Percentiles rank a stretch among this genome's conserved stretches.
These are phyloP conservation scores for Amauroascus verrucosus DNA, from an alignment of 2,329 filamentous ascomycete genomes.

Conservation along the genomic window DNA sequence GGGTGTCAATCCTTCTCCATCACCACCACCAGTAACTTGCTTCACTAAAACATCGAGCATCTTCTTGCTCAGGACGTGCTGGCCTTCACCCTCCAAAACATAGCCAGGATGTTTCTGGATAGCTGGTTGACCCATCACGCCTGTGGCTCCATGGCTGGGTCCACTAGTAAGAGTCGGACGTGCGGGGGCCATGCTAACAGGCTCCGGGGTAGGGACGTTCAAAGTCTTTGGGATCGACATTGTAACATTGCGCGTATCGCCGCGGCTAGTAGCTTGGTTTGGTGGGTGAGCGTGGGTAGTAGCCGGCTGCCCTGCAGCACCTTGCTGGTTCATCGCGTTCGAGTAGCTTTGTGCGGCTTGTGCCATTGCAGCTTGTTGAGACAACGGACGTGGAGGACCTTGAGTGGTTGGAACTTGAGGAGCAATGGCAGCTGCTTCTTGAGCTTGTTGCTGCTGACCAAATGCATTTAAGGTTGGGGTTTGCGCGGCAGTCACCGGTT, in stretches of 20 bases:
- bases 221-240: slow-evolving; percentile 78
- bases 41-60: slow-evolving; percentile 91
- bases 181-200: slow-evolving; percentile 59
- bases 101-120: slow-evolving; percentile 71
- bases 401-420: slow-evolving; percentile 25
- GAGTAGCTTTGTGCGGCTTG: slow-evolving; percentile 37
- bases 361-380: slow-evolving; percentile 38
- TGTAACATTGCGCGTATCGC: slow-evolving; percentile 45
- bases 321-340: slow-evolving; percentile 24
- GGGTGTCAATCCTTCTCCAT: slow-evolving; percentile 69
- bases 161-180: slow-evolving; percentile 80
- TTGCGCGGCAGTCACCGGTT: slow-evolving; percentile 19
- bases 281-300: slow-evolving; percentile 34
- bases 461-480: slow-evolving; percentile 24
- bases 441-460: slow-evolving; percentile 23
- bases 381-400: slow-evolving; percentile 35
- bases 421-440: slow-evolving; percentile 26
- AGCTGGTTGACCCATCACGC: slow-evolving; percentile 78
- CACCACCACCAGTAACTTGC: slow-evolving; percentile 75
- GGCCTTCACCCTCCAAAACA: slow-evolving; percentile 81
- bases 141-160: slow-evolving; percentile 60
- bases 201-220: slow-evolving; percentile 58
- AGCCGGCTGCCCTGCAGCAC: slow-evolving; percentile 20
- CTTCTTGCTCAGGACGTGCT: slow-evolving; percentile 92
- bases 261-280: slow-evolving; percentile 33